Evolutionary conservation across 1,139 yeast species (phyloP).

Genomic region (Torulaspora globosa): DNA sequence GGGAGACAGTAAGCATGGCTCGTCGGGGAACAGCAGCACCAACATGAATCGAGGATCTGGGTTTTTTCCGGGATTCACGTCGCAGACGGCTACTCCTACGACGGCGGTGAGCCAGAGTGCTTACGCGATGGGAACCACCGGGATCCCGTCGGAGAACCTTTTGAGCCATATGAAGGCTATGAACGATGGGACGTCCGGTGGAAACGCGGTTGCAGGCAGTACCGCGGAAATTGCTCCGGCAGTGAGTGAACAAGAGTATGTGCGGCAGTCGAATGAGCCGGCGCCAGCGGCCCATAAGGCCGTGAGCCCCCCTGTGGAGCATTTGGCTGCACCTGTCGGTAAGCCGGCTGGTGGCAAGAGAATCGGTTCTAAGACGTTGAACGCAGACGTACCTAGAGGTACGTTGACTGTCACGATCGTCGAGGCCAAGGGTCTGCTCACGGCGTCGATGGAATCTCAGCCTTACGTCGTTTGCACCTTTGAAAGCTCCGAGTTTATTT

Average conservation of each 20-base stretch:
- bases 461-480: slow-evolving; percentile 94
- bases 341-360: slow-evolving; percentile 1
- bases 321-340: not conserved
- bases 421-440: slow-evolving; percentile 67
- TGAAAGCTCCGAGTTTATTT: slow-evolving; percentile 86
- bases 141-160: slow-evolving; percentile 43
- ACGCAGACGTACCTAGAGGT: slow-evolving; percentile 61
- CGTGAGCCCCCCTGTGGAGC: not conserved
- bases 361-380: slow-evolving; percentile 14
- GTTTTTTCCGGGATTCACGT: slow-evolving; percentile 32
- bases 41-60: slow-evolving; percentile 17
- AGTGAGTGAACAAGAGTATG: not conserved
- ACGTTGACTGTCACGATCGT: slow-evolving; percentile 74
- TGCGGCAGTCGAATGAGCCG: not conserved
- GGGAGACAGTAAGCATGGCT: slow-evolving; percentile 9
- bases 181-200: slow-evolving; percentile 27
- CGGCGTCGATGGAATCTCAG: slow-evolving; percentile 51
- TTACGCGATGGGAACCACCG: slow-evolving; percentile 67
- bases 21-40: slow-evolving; percentile 10
- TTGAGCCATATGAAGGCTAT: slow-evolving; percentile 34
- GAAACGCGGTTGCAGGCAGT: slow-evolving; percentile 10
- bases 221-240: not conserved
- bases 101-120: slow-evolving; percentile 62
- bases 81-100: slow-evolving; percentile 49
- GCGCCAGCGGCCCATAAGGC: not conserved